Base-by-base conservation (phyloP, 306 rosid species). In the Sophora flavescens region DNA sequence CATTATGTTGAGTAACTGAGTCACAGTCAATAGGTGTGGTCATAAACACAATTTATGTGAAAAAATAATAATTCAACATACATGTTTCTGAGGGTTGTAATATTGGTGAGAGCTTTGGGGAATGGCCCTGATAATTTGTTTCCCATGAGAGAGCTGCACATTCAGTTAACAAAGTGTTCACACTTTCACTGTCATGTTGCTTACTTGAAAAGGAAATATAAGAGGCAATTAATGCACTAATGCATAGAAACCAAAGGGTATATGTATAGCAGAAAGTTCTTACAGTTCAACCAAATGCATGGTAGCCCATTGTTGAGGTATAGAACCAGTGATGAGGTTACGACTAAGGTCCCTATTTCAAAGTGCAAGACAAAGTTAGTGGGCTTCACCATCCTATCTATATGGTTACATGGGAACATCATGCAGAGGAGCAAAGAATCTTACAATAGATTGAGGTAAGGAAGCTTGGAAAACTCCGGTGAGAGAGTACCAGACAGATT, bases 41-140 rank as follows among this genome's bases (percentile, higher is more conserved):
- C 36, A 28, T 44, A 65, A 14, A 53, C 74, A 72, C 44, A 61
- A 56, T 17, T 44, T 42, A 68, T 12, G 35, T 50, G 73, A 72
- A 48, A n/a, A 66, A 71, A 83, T 67, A n/a, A 15, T 56, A n/a
- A n/a, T 16, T 63, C 30, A 81, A 84, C 96, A 38, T 87, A 94
- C 98, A 94, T 16, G 81, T 91, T 94, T 84, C 16, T 87, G 85
- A 94, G 91, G 75, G 96, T 92, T 83, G 90, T 88, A 56, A 94
- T 90, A 16, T 75, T 86, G 70, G 97, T 85, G 44, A 94, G 92
- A 52, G 80, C 98, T 81, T 81, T 86, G 10, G 98, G 98, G 77
- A 94, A 94, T 63, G 93, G 93, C 36, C 97, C 98, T 41, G 98
- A 92, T 82, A 94, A 84, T 73, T 61, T 86, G 90, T 89, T 92